Evolutionary conservation across 1,139 yeast species (phyloP), one percentile per base, ranked within the genome.

Genomic region (Geotrichum aggregatum): DNA sequence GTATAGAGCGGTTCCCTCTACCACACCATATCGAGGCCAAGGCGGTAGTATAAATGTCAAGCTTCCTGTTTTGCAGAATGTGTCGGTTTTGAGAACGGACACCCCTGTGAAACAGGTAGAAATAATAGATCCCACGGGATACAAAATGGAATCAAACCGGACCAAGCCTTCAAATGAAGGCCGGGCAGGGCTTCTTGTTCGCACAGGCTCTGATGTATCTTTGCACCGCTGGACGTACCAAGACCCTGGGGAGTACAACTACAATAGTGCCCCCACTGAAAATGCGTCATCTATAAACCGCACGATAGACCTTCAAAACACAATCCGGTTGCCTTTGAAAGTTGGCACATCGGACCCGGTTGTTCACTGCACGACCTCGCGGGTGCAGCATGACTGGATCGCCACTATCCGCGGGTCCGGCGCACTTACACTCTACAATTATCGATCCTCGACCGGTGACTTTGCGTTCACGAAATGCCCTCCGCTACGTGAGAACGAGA

Each of bases 351-450:
- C 39, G 3, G 41, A 42, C 14, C 49, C 48, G 1, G 54, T 51
- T 5, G 50, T 51, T 24, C 50, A 51, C 33, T 46, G 50, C 36
- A 40, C 50, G n/a, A 14, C 50, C 11, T 21, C 50, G 4, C 11
- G 24, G 5, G 19, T 34, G 3, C 28, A 35, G 2, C 35, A 34
- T 21, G 47, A 47, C 21, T 42, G 47, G 48, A 30, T 51, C 4
- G 49, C 54, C 2, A 43, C 45, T 4, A 41, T 51, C 10, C 50
- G 54, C 13, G 39, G 54, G 10, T 45, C 45, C 7, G 54, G 54
- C 11, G 45, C 54, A 4, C 14, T 51, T n/a, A 39, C 54, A 2
- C 39, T 35, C 5, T 51, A 45, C 18, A 10, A 22, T 4, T 35
- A 47, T 19, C 33, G 33, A 3, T 35, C 21, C 18, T 26, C 26